A percentile compares a stretch with the other conserved stretches of the same genome.
Conservation (phyloP, 352 stramenopile species). For the Globisporangium ultimum region DNA sequence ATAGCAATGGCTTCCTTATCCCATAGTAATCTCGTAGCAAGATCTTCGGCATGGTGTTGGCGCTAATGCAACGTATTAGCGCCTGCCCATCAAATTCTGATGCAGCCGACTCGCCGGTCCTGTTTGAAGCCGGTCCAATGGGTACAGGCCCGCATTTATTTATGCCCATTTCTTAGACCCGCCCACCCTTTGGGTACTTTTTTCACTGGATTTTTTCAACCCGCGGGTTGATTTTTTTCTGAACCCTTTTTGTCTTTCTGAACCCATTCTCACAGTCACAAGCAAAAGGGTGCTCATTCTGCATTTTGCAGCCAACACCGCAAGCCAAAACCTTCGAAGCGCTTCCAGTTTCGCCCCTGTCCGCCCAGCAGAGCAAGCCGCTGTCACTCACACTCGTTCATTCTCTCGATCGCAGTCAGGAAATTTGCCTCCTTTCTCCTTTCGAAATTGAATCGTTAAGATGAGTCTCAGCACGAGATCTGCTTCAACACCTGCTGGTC, state of each 20-base stretch:
- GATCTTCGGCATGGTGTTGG: no score
- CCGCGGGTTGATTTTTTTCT: slow-evolving; percentile 4
- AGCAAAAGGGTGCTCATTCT: slow-evolving; percentile 13
- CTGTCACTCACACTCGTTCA: neutral
- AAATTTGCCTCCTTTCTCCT: neutral
- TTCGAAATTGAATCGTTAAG: neutral
- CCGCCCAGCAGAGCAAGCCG: no score
- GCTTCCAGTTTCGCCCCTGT: neutral
- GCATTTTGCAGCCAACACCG: slow-evolving; percentile 13
- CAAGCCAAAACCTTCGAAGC: neutral
- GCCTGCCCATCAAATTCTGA: no score
- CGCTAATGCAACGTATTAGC: no score
- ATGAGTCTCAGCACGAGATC: neutral
- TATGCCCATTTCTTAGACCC: neutral
- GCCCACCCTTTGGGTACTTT: neutral
- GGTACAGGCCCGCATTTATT: neutral
- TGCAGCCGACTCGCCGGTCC: no score
- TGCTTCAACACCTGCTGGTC: neutral
- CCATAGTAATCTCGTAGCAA: no score
- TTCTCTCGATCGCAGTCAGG: neutral
- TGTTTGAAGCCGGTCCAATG: neutral
- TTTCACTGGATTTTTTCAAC: neutral
- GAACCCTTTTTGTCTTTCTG: neutral
- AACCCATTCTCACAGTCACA: neutral
- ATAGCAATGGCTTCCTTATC: no score